Evolutionary conservation across 345 rosid species (phyloP).

Genomic region (Acer saccharum): DNA sequence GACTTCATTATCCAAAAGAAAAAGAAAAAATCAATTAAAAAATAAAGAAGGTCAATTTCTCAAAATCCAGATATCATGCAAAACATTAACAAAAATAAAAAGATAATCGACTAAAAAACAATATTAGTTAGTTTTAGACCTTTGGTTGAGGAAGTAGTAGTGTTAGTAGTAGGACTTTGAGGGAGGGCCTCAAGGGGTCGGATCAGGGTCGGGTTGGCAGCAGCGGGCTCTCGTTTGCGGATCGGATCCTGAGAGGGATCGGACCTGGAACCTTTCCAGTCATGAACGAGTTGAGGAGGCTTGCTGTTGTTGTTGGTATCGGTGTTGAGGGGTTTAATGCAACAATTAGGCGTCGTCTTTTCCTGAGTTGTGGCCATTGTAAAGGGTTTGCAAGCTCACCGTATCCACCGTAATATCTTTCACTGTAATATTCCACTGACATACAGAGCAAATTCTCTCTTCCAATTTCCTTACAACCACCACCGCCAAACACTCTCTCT

Average conservation of each 20-base stretch:
- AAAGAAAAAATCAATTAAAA: background rate
- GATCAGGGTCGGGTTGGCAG: slow-evolving; percentile 31
- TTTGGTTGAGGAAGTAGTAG: slow-evolving; percentile 41
- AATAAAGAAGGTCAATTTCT: slow-evolving; percentile 3
- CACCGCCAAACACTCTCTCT: background rate
- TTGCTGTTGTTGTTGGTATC: slow-evolving; percentile 12
- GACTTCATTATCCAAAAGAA: background rate
- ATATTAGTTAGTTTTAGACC: slow-evolving; percentile 25
- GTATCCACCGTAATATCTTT: slow-evolving; percentile 47
- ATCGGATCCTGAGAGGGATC: slow-evolving; percentile 35
- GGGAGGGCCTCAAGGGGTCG: slow-evolving; percentile 53
- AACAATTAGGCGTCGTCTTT: slow-evolving; percentile 56
- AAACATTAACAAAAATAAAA: background rate
- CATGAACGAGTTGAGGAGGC: slow-evolving; percentile 26
- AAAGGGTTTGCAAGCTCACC: slow-evolving; percentile 60
- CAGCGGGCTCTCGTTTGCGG: slow-evolving; percentile 31
- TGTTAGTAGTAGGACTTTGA: slow-evolving; percentile 37
- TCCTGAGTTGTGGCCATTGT: slow-evolving; percentile 76
- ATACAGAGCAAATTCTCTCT: slow-evolving; percentile 41
- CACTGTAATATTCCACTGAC: slow-evolving; percentile 51
- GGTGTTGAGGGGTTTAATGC: slow-evolving; percentile 27
- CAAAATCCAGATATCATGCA: background rate
- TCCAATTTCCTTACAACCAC: background rate
- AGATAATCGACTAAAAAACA: background rate
- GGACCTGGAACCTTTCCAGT: slow-evolving; percentile 39